phyloP scores from a whole-genome alignment of 2,329 filamentous ascomycete genomes.

The Fusarium floridanum region DNA sequence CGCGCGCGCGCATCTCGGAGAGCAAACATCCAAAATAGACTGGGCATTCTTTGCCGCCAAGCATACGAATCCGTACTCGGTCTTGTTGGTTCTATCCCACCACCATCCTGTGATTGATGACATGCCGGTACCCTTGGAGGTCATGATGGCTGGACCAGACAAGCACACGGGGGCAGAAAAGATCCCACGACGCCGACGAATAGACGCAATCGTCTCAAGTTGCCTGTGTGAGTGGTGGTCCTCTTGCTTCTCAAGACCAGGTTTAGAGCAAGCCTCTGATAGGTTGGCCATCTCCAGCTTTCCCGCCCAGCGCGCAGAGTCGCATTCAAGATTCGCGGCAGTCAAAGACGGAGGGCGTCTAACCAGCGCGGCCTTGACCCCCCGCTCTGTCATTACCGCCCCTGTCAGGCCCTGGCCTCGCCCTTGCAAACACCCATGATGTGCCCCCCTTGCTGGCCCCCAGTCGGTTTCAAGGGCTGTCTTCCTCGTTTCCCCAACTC shows the following conservation, averaged over 20 bases:
- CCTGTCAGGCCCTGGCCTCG: conserved; percentile 24
- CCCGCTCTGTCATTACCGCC: conserved; percentile 37
- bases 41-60: conserved; percentile 7
- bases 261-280: conserved; percentile 11
- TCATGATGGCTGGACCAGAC: conserved; percentile 4
- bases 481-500: conserved; percentile 42
- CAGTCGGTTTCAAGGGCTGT: conserved; percentile 27
- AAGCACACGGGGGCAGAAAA: conserved; percentile 15
- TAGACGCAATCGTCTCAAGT: conserved; percentile 16
- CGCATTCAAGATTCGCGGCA: conserved; percentile 40
- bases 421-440: conserved; percentile 36
- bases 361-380: conserved; percentile 24
- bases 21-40: conserved; percentile 12
- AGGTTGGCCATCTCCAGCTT: conserved; percentile 11
- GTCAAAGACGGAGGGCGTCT: conserved; percentile 38
- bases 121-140: conserved; percentile 4
- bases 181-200: conserved; percentile 13
- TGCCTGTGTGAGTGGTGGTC: conserved; percentile 7
- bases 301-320: conserved; percentile 31
- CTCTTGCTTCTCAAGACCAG: conserved; percentile 6
- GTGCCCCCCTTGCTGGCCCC: conserved; percentile 10
- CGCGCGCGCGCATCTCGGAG: conserved; percentile 5
- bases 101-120: conserved; percentile 1
- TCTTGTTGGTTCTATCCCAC: conserved; percentile 2
- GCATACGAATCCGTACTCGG: conserved; percentile 1